Percentiles rank a stretch among this genome's conserved stretches.
Evolutionary conservation across 179 eudicot species (phyloP).

Genomic region (Camellia oleifera): DNA sequence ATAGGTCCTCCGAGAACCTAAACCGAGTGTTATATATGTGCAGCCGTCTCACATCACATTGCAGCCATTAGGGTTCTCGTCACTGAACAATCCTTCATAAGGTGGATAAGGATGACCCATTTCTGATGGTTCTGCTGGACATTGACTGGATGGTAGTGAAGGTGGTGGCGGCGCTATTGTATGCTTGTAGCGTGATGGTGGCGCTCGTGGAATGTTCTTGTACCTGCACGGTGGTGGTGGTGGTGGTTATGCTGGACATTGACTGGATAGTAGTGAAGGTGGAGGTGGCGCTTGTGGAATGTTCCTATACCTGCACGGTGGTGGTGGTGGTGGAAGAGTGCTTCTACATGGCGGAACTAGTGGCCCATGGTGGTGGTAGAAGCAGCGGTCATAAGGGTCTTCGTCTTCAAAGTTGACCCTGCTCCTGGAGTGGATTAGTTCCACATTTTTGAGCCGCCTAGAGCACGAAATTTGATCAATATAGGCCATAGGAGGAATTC

Average conservation of each 20-base stretch:
- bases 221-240: too few species aligned
- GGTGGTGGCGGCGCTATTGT: too few species aligned
- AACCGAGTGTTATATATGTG: neutral
- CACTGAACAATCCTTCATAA: neutral
- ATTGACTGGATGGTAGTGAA: too few species aligned
- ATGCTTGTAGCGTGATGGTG: too few species aligned
- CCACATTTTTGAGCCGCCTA: neutral
- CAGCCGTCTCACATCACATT: neutral
- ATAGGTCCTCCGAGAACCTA: neutral
- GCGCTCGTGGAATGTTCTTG: too few species aligned
- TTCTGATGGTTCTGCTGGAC: neutral
- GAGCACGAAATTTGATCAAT: neutral
- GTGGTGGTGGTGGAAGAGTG: neutral
- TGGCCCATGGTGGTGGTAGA: neutral
- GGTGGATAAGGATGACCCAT: neutral
- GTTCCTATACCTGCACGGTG: neutral
- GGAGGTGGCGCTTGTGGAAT: neutral
- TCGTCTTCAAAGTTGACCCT: neutral
- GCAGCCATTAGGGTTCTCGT: conserved; percentile 7
- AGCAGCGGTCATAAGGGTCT: neutral
- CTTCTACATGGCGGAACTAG: neutral
- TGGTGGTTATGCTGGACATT: too few species aligned
- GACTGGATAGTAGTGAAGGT: neutral
- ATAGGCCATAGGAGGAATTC: too few species aligned
- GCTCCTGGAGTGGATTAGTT: neutral